phyloP scores from a whole-genome alignment of 2,329 filamentous ascomycete species.

The Diaporthe caulivora region DNA sequence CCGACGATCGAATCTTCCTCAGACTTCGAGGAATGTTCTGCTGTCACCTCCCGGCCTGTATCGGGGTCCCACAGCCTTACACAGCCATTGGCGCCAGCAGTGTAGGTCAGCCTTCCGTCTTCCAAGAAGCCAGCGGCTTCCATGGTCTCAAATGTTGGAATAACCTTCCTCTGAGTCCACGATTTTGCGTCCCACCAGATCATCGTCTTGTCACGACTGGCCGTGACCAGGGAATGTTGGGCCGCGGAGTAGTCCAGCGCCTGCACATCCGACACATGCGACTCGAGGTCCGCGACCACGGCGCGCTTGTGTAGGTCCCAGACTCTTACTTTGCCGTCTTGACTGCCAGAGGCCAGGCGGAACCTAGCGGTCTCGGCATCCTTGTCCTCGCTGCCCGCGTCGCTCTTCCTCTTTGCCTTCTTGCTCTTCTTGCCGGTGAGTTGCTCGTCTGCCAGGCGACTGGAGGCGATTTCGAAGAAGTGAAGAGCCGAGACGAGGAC shows the following conservation, averaged over 20 bases:
- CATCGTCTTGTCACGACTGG: slow-evolving; percentile 91
- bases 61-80: slow-evolving; percentile 87
- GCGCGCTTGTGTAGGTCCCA: slow-evolving; percentile 92
- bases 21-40: slow-evolving; percentile 73
- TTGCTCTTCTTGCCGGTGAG: slow-evolving; percentile 55
- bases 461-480: slow-evolving; percentile 83
- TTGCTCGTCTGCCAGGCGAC: slow-evolving; percentile 55
- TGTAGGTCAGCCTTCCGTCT: slow-evolving; percentile 79
- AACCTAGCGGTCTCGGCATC: slow-evolving; percentile 67
- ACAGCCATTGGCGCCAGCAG: slow-evolving; percentile 85
- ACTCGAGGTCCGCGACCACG: slow-evolving; percentile 83
- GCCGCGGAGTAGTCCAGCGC: slow-evolving; percentile 83
- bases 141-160: slow-evolving; percentile 86
- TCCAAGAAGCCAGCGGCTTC: slow-evolving; percentile 86
- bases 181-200: slow-evolving; percentile 90
- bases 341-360: slow-evolving; percentile 88
- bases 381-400: slow-evolving; percentile 57
- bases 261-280: slow-evolving; percentile 95
- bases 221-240: slow-evolving; percentile 83
- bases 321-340: slow-evolving; percentile 91
- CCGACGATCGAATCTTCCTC: slow-evolving; percentile 78
- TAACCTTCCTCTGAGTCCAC: slow-evolving; percentile 85
- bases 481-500: slow-evolving; percentile 90
- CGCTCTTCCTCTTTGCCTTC: slow-evolving; percentile 58
- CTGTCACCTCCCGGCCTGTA: slow-evolving; percentile 82